Evolutionary conservation across 1,284 basidiomycete genomes (phyloP).

Genomic region (Chiua sp.): DNA sequence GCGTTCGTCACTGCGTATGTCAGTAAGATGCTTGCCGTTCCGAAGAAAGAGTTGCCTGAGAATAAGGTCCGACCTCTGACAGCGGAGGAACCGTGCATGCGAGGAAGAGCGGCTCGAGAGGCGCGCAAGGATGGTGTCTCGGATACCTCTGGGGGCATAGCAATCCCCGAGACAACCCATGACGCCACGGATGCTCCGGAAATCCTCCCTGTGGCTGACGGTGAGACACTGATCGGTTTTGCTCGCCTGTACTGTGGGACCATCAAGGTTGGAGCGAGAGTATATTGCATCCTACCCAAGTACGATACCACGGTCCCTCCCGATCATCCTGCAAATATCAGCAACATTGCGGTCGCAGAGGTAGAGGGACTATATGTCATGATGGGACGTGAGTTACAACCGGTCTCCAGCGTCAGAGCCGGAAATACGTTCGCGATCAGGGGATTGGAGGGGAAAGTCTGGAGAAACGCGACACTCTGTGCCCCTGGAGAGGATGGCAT

Average conservation of each 20-base stretch:
- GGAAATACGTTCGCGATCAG: constrained; percentile 96
- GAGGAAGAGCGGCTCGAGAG: constrained; percentile 69
- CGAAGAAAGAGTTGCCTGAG: constrained; percentile 82
- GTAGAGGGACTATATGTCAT: constrained; percentile 91
- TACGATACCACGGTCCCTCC: constrained; percentile 77
- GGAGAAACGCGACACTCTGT: constrained; percentile 92
- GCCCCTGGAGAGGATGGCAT: constrained; percentile 57
- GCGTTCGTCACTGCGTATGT: constrained; percentile 86
- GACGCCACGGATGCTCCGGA: constrained; percentile 19
- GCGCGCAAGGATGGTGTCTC: constrained; percentile 43
- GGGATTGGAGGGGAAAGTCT: constrained; percentile 90
- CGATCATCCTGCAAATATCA: constrained; percentile 72
- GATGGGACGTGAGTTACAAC: constrained; percentile 96
- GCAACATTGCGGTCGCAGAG: constrained; percentile 65
- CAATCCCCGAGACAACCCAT: constrained; percentile 24
- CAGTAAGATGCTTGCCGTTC: constrained; percentile 98
- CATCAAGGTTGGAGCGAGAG: constrained; percentile 65
- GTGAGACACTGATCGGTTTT: constrained; percentile 87
- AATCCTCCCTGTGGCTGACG: constrained; percentile 34
- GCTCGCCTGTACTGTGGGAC: constrained; percentile 93
- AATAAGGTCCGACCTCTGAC: constrained; percentile 80
- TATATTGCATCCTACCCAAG: constrained; percentile 89
- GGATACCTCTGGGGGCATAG: constrained; percentile 31
- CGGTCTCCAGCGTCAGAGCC: constrained; percentile 86
- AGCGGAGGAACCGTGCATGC: constrained; percentile 86